Evolutionary conservation across 129 eudicot species (phyloP), one percentile per base, ranked within the genome.

Genomic region (Pulicaria dysenterica): DNA sequence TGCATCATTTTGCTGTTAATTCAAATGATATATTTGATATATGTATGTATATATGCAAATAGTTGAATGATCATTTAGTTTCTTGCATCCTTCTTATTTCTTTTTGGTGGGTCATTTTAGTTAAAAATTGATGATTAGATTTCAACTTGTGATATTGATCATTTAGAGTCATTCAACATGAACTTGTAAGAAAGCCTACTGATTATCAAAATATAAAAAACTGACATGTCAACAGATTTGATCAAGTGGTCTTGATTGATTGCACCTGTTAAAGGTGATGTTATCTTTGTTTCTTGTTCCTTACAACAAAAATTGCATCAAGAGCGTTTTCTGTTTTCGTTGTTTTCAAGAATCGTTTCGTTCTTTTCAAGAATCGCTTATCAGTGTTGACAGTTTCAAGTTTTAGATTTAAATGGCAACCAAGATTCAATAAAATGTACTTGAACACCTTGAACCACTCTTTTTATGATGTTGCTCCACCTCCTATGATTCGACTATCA

Each of bases 381-480:
- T 12, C 17, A 40, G 2, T 34, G 64, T 34, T 24, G 31, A 34
- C 10, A 11, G 1, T 10, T 3, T 47, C 13, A 47, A 47, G n/a
- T 47, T 11, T 8, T 44, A 11, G 39, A 65, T 14, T 55, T 65
- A 46, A 19, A 19, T 45, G 11, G 41, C 42, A 6, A 19, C 7
- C 66, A 43, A 71, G 36, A 57, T 12, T 56, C 15, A 8, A 57
- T 3, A 3, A 57, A 71, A 57, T 44, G 67, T 24, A 57, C 7
- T n/a, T n/a, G n/a, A n/a, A n/a, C n/a, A n/a, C n/a, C n/a, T 56
- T 71, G 66, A 43, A 56, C 39, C 41, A 17, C 38, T 54, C 45
- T 24, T 39, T 54, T 50, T 9, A 14, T 11, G 37, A 3, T 41
- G 11, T 50, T 15, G 3, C 50, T 70, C 54, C 8, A 4, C 16